phyloP scores from a whole-genome alignment of 345 rosid genomes.

The Brassica rapa region DNA sequence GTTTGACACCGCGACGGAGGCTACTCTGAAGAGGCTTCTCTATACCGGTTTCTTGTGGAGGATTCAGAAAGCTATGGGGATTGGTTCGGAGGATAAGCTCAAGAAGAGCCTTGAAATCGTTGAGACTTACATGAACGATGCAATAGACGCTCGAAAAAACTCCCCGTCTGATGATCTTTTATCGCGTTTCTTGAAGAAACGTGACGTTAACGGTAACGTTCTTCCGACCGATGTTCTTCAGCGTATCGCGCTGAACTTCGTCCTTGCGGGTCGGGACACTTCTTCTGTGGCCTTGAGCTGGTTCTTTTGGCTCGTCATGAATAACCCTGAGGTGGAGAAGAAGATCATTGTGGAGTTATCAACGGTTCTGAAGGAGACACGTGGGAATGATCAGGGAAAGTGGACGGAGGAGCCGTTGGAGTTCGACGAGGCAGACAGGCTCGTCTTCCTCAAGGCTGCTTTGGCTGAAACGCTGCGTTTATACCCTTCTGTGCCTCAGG shows the following conservation, averaged over 20 bases:
- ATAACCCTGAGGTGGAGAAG: conserved; percentile 57
- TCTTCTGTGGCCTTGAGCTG: conserved; percentile 91
- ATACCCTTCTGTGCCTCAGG: conserved; percentile 85
- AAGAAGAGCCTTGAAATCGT: conserved; percentile 58
- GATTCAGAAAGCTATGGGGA: conserved; percentile 52
- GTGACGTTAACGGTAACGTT: conserved; percentile 63
- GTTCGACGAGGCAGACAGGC: conserved; percentile 77
- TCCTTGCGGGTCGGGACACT: conserved; percentile 90
- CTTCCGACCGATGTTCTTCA: conserved; percentile 65
- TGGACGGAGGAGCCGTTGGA: conserved; percentile 70
- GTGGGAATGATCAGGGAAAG: conserved; percentile 55
- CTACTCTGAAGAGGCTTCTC: conserved; percentile 73
- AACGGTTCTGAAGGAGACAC: conserved; percentile 59
- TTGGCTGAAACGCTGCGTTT: conserved; percentile 82
- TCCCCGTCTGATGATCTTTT: conserved; percentile 79
- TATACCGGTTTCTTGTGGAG: conserved; percentile 76
- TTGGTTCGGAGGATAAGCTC: conserved; percentile 63
- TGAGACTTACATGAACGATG: conserved; percentile 69
- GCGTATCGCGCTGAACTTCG: conserved; percentile 83
- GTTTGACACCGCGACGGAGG: conserved; percentile 84
- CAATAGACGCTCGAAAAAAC: conserved; percentile 61
- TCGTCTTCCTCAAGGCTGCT: conserved; percentile 81
- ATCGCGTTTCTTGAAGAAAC: conserved; percentile 76
- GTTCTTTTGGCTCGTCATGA: conserved; percentile 94
- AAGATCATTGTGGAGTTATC: conserved; percentile 66